These are phyloP conservation scores for Solanum lignicaule DNA, from an alignment of 257 asterid species.

Conservation along the genomic window DNA sequence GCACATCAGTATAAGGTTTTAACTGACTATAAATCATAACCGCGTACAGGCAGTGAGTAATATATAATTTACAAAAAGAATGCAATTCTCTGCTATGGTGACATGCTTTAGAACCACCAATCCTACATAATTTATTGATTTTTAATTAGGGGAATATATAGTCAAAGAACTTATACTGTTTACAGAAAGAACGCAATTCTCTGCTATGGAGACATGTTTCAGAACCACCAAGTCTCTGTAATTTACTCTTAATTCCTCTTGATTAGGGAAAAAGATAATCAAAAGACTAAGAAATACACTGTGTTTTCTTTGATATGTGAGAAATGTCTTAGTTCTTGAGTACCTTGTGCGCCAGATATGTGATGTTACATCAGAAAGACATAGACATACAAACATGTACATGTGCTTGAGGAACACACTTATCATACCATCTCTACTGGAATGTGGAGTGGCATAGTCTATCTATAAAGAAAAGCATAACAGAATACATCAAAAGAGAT, in stretches of 20 bases:
- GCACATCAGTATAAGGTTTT: not conserved
- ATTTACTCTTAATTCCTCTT: not conserved
- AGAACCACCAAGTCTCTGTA: not conserved
- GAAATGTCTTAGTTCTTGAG: not conserved
- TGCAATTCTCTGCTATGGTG: not conserved
- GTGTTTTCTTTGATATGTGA: not conserved
- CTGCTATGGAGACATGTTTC: not conserved
- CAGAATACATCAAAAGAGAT: not conserved
- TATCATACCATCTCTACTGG: not conserved
- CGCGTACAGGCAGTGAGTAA: not conserved
- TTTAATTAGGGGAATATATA: not conserved
- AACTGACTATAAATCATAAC: not conserved
- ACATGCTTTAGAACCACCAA: not conserved
- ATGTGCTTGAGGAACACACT: not conserved
- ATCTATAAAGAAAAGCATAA: not conserved
- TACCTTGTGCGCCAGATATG: not conserved
- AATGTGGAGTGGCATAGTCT: not conserved
- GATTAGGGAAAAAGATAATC: not conserved
- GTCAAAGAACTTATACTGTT: not conserved
- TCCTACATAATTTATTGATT: not conserved
- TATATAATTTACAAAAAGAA: not conserved
- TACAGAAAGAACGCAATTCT: not conserved
- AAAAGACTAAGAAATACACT: not conserved
- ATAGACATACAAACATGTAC: not conserved
- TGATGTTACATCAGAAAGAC: not conserved